Percentiles rank a stretch among this genome's conserved stretches.
phyloP scores from a whole-genome alignment of 345 rosid species.

The Dimocarpus longan region DNA sequence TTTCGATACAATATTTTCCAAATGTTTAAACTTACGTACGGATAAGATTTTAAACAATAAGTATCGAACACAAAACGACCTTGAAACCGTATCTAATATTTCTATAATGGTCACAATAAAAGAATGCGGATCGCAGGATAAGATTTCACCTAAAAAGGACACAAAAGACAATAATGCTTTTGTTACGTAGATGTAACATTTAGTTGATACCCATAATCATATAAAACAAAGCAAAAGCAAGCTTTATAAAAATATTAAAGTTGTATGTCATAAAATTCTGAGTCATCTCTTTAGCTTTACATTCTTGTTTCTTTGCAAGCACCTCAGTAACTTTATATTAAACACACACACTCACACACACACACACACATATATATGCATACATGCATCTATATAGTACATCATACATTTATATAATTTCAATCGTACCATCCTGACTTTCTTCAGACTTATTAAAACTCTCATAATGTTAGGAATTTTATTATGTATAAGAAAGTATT shows the following conservation, averaged over 20 bases:
- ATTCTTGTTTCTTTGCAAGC: slow-evolving; percentile 21
- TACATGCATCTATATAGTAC: background rate
- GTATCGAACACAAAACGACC: no score
- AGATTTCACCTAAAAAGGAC: background rate
- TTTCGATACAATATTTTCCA: no score
- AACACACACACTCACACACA: background rate
- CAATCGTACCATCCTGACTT: no score
- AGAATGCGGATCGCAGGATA: background rate
- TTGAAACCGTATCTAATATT: background rate
- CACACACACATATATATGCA: background rate
- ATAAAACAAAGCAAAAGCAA: slow-evolving; percentile 21
- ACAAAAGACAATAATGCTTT: background rate
- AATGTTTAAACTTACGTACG: no score
- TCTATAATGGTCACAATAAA: background rate
- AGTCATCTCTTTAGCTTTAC: slow-evolving; percentile 27
- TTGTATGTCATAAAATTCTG: slow-evolving; percentile 18
- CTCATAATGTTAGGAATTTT: no score
- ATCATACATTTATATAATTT: no score
- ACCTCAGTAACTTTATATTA: slow-evolving; percentile 19
- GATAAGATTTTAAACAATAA: no score
- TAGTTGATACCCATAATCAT: background rate
- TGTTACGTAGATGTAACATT: background rate
- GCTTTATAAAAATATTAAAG: slow-evolving; percentile 2
- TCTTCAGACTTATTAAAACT: no score
- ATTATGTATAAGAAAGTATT: no score